phyloP scores from a whole-genome alignment of 1,284 basidiomycete genomes.

The Fomitopsis palustris region DNA sequence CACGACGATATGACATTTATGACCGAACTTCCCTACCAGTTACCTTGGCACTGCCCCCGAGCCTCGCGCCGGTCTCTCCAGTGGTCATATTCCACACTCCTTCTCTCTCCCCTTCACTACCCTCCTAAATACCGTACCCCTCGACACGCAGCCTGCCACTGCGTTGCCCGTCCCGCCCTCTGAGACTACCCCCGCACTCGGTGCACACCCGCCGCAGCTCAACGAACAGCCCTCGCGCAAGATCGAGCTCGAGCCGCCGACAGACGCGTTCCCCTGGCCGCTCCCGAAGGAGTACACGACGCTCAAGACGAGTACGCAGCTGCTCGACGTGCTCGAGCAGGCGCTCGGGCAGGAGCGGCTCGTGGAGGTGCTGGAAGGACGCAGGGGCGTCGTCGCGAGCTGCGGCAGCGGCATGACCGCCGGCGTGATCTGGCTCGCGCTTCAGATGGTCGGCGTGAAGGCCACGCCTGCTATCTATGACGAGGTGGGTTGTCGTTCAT shows the following conservation, averaged over 20 bases:
- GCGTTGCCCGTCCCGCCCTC: background rate
- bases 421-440: constrained; percentile 85
- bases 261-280: background rate
- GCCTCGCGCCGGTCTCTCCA: constrained; percentile 83
- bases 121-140: constrained; percentile 60
- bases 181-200: background rate
- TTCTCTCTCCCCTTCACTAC: constrained; percentile 81
- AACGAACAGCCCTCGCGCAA: background rate
- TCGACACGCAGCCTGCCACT: constrained; percentile 7
- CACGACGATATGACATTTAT: background rate
- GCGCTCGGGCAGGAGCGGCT: constrained; percentile 57
- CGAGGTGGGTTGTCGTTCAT: constrained; percentile 52
- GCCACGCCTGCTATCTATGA: constrained; percentile 70
- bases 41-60: constrained; percentile 84
- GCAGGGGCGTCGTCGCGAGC: constrained; percentile 60
- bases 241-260: background rate
- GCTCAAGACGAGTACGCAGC: constrained; percentile 51
- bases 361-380: constrained; percentile 53
- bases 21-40: constrained; percentile 34
- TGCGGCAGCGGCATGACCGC: constrained; percentile 99
- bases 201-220: background rate
- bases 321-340: constrained; percentile 58
- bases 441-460: constrained; percentile 63
- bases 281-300: constrained; percentile 54
- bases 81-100: constrained; percentile 92